Conservation (phyloP, 202 grass and related monocot genomes). For the Panicum virgatum region DNA sequence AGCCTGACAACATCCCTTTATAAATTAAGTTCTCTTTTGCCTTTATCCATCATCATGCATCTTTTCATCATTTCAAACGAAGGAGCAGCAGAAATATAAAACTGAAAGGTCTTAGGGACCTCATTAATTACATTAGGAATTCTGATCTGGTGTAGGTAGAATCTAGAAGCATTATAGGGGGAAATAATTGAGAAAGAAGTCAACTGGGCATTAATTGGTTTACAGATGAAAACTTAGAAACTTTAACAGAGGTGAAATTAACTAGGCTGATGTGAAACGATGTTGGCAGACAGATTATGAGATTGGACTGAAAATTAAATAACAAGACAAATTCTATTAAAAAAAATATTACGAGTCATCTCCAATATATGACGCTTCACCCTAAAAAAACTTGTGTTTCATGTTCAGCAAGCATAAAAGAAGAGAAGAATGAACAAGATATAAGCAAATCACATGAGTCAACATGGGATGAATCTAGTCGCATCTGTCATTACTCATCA, state of each 20-base stretch:
- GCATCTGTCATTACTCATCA: slow-evolving; percentile 1
- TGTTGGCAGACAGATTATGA: background rate
- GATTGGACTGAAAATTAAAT: slow-evolving; percentile 1
- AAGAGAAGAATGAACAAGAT: slow-evolving; percentile 10
- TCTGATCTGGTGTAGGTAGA: slow-evolving; percentile 33
- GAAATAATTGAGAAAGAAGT: slow-evolving; percentile 25
- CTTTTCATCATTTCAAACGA: slow-evolving; percentile 29
- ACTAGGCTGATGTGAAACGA: background rate
- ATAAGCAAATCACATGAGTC: background rate
- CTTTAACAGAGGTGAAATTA: background rate
- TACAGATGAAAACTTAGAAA: slow-evolving; percentile 9
- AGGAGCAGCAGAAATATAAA: slow-evolving; percentile 9
- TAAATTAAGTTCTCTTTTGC: slow-evolving; percentile 9
- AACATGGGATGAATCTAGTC: slow-evolving; percentile 27
- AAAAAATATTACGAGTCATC: background rate
- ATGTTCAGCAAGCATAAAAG: slow-evolving; percentile 7
- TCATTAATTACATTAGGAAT: slow-evolving; percentile 24
- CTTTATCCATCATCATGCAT: slow-evolving; percentile 22
- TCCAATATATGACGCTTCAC: background rate
- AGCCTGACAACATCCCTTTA: background rate
- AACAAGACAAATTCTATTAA: background rate
- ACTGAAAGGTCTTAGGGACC: background rate
- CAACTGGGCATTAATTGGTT: background rate
- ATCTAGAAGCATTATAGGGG: slow-evolving; percentile 33
- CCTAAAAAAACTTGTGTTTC: background rate